A percentile compares a stretch with the other conserved stretches of the same genome.
Conservation (phyloP, 2,329 filamentous ascomycete genomes). For the Sporothrix euskadiensis region DNA sequence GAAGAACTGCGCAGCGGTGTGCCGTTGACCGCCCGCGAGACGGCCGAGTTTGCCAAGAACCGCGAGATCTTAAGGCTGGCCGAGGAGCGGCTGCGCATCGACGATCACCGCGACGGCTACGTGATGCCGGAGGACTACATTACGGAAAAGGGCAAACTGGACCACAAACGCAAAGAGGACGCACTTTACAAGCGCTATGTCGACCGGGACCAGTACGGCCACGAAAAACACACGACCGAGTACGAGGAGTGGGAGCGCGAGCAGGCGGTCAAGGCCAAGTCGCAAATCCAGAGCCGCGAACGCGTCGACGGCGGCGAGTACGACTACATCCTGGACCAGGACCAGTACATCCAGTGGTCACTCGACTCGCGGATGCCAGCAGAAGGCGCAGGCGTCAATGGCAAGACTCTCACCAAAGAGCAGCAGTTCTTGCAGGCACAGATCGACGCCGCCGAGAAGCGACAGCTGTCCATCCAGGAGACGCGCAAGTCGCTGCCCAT, state of each 20-base stretch:
- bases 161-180: constrained; percentile 82
- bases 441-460: constrained; percentile 85
- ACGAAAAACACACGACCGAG: constrained; percentile 88
- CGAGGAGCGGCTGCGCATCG: constrained; percentile 81
- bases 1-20: constrained; percentile 77
- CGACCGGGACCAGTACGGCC: constrained; percentile 80
- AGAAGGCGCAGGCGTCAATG: constrained; percentile 53
- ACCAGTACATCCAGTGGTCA: constrained; percentile 83
- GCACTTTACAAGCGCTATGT: constrained; percentile 89
- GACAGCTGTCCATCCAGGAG: constrained; percentile 84
- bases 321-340: constrained; percentile 88
- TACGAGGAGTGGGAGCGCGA: constrained; percentile 96
- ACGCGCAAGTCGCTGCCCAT: constrained; percentile 88
- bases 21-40: constrained; percentile 73
- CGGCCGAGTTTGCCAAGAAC: constrained; percentile 85
- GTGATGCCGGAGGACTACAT: constrained; percentile 93
- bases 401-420: constrained; percentile 64
- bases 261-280: constrained; percentile 82
- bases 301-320: constrained; percentile 80
- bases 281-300: constrained; percentile 75
- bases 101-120: constrained; percentile 91
- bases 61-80: constrained; percentile 77
- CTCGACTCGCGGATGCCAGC: constrained; percentile 72
- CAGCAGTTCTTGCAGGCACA: constrained; percentile 77
- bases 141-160: constrained; percentile 87